Evolutionary conservation across 2,329 filamentous ascomycete genomes (phyloP).

Genomic region (Nothomitra cinnamomea): DNA sequence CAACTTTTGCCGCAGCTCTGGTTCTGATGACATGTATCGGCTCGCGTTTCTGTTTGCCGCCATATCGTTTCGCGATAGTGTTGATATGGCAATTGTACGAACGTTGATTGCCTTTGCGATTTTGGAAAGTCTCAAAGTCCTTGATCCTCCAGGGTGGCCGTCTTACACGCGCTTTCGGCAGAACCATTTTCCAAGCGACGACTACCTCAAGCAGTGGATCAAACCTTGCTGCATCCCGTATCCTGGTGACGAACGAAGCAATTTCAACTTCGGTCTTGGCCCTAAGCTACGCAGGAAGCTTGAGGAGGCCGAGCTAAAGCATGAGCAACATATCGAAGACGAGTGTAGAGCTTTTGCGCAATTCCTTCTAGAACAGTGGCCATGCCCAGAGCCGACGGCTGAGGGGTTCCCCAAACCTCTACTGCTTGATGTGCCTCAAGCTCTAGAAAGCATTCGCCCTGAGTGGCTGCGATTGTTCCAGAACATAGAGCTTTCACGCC

Average conservation of each 20-base stretch:
- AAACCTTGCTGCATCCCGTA: constrained; percentile 18
- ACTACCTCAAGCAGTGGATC: constrained; percentile 19
- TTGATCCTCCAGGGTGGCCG: constrained; percentile 22
- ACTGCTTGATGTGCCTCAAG: constrained; percentile 23
- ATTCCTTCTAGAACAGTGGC: constrained; percentile 29
- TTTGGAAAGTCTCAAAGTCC: constrained; percentile 21
- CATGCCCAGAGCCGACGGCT: constrained; percentile 21
- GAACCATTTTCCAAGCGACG: constrained; percentile 18
- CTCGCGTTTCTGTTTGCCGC: constrained; percentile 31
- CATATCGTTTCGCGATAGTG: constrained; percentile 25
- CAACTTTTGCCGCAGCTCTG: constrained; percentile 18
- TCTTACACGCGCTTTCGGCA: constrained; percentile 22
- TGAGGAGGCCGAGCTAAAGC: constrained; percentile 15
- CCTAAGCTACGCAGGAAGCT: constrained; percentile 19
- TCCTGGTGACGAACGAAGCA: constrained; percentile 14
- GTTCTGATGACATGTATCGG: constrained; percentile 15
- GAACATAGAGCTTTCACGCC: constrained; percentile 29
- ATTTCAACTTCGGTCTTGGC: constrained; percentile 14
- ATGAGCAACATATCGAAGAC: constrained; percentile 17
- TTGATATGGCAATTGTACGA: constrained; percentile 25
- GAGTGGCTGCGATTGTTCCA: constrained; percentile 33
- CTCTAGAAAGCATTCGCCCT: constrained; percentile 23
- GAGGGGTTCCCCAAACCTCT: constrained; percentile 15
- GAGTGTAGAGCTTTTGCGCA: constrained; percentile 24
- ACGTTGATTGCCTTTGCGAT: constrained; percentile 29